These are phyloP conservation scores for Euphorbia schlechtendalii DNA, from an alignment of 441 rosid species.

Conservation along the genomic window DNA sequence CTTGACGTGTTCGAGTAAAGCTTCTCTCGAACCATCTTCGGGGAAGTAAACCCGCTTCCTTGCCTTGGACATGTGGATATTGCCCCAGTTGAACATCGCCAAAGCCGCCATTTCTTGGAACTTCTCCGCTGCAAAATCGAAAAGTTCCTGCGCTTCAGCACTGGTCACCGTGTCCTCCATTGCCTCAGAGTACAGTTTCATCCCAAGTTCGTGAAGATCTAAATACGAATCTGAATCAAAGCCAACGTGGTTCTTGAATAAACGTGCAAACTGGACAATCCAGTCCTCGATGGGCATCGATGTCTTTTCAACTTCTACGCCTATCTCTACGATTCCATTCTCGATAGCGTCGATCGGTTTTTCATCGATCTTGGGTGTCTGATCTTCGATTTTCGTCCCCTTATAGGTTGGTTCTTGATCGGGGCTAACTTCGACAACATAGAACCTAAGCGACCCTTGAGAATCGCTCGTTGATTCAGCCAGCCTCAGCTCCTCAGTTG, in stretches of 20 bases:
- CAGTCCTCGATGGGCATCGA: slow-evolving; percentile 61
- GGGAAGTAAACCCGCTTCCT: slow-evolving; percentile 61
- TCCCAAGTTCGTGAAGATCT: slow-evolving; percentile 90
- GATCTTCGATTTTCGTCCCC: slow-evolving; percentile 30
- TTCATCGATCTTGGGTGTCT: slow-evolving; percentile 24
- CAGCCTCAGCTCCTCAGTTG: slow-evolving; percentile 68
- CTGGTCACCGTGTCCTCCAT: slow-evolving; percentile 85
- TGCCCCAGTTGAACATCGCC: slow-evolving; percentile 96
- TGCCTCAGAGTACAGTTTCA: slow-evolving; percentile 88
- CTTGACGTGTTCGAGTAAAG: slow-evolving; percentile 45
- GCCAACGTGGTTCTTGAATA: slow-evolving; percentile 90
- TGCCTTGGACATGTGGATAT: slow-evolving; percentile 89
- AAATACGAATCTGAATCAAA: slow-evolving; percentile 86
- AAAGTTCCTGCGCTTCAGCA: slow-evolving; percentile 82
- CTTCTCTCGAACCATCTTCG: slow-evolving; percentile 63
- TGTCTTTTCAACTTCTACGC: slow-evolving; percentile 32
- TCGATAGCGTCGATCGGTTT: slow-evolving; percentile 30
- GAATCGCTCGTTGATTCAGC: slow-evolving; percentile 57
- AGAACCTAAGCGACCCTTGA: slow-evolving; percentile 62
- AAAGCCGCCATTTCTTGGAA: slow-evolving; percentile 98
- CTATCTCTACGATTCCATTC: slow-evolving; percentile 37
- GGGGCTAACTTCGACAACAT: slow-evolving; percentile 56
- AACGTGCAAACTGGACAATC: slow-evolving; percentile 77
- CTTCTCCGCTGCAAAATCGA: slow-evolving; percentile 72
- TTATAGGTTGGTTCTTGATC: slow-evolving; percentile 77